These are phyloP conservation scores for Rhizopogon parksii DNA, from an alignment of 1,284 basidiomycete genomes.

Conservation along the genomic window DNA sequence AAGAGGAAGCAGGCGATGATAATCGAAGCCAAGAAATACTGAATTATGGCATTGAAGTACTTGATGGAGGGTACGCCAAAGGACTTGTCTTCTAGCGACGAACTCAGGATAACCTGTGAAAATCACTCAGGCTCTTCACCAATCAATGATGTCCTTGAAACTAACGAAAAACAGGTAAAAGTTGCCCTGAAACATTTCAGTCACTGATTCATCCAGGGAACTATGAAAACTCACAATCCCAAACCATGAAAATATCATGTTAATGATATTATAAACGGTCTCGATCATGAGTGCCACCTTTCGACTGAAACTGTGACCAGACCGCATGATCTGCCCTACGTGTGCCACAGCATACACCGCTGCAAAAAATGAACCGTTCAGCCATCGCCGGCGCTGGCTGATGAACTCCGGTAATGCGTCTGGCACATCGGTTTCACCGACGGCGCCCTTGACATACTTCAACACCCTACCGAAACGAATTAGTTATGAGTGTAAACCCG, in stretches of 20 bases:
- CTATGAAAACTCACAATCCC: constrained; percentile 54
- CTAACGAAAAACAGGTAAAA: constrained; percentile 95
- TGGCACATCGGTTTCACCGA: constrained; percentile 96
- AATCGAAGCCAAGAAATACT: constrained; percentile 81
- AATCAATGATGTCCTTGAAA: constrained; percentile 1
- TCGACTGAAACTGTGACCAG: constrained; percentile 76
- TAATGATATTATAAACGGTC: constrained; percentile 84
- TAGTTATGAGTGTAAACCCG: not conserved
- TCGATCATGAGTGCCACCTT: constrained; percentile 76
- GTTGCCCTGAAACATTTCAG: constrained; percentile 57
- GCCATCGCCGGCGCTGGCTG: constrained; percentile 84
- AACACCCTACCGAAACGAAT: constrained; percentile 59
- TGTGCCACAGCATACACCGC: constrained; percentile 82
- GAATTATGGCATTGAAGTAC: constrained; percentile 74
- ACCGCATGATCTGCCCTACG: constrained; percentile 75
- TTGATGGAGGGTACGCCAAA: constrained; percentile 68
- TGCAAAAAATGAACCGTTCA: constrained; percentile 95
- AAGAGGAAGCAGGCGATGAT: constrained; percentile 89
- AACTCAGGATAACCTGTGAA: constrained; percentile 74
- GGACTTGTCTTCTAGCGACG: constrained; percentile 72
- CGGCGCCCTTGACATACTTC: constrained; percentile 92
- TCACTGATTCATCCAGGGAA: constrained; percentile 1
- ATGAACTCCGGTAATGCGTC: constrained; percentile 94
- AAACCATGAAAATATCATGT: constrained; percentile 91
- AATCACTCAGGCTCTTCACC: constrained; percentile 10